Evolutionary conservation across 1,284 basidiomycete species (phyloP), one percentile per base, ranked within the genome.

Genomic region (Ceratobasidium sp.): DNA sequence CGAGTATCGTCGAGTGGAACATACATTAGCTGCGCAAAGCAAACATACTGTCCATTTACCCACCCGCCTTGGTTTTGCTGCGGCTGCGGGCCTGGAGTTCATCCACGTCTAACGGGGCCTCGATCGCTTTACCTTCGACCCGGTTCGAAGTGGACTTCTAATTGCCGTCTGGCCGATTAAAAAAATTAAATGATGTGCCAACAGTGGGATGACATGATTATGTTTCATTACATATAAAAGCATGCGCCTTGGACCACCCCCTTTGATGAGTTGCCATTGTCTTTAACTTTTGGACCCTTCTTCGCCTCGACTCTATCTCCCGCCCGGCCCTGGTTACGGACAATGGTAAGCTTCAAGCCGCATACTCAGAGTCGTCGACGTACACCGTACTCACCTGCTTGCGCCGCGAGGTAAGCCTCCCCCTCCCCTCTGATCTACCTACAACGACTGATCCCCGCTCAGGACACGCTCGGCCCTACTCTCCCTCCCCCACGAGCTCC

Each of bases 281-380:
- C 39, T 40, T n/a, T 18, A 40, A 42, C 46, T 20, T 20, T 42
- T n/a, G 39, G 39, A 20, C 39, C 33, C n/a, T 15, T 39, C 39
- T 20, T 39, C 26, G 4, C 39, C 60, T 33, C 33, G 33, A 33
- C 33, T 33, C 2, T 33, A 33, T 33, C 33, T 33, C 33, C 33
- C 33, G 33, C n/a, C 39, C n/a, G 60, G 33, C 60, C 60, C 42
- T 39, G 60, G 15, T n/a, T 39, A 18, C 46, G 28, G 49, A 39
- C 49, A 53, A 68, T 68, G 66, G 66, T 68, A 23, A 68, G 66
- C 66, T 68, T 53, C 66, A 28, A 33, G 18, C n/a, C 66, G 44
- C 15, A 40, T 28, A 26, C 39, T 18, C n/a, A 33, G 28, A 26
- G 12, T 39, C 66, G 20, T 12, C 28, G 58, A 33, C 58, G 60